Conservation (phyloP, 169 alveolate species). For the Cyclospora cayetanensis region DNA sequence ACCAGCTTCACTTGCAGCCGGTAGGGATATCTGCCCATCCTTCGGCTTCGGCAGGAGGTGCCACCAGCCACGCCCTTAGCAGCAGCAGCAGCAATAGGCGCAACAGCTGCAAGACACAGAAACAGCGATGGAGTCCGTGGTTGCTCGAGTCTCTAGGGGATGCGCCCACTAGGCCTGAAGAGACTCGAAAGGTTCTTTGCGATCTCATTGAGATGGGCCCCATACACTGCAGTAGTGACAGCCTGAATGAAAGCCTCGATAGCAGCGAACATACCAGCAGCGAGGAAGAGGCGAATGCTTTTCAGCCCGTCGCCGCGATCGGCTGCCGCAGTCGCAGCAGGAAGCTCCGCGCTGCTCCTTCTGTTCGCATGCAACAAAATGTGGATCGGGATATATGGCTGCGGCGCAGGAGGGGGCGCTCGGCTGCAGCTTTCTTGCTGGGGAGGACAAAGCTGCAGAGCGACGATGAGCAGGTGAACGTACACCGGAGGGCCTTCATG, state of each 20-base stretch:
- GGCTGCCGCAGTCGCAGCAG: neutral
- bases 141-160: neutral
- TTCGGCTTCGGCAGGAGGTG: neutral
- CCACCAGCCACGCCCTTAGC: neutral
- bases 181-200: neutral
- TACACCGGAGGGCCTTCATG: conserved; percentile 2
- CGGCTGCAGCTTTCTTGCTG: neutral
- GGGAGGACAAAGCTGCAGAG: neutral
- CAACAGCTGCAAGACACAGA: neutral
- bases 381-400: neutral
- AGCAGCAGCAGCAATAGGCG: neutral
- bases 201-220: conserved; percentile 16
- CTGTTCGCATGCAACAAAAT: neutral
- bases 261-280: neutral
- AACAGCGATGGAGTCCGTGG: conserved; percentile 8
- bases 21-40: neutral
- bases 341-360: neutral
- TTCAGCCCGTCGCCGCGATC: neutral
- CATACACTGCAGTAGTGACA: neutral
- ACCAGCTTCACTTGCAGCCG: neutral
- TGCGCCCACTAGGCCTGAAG: neutral
- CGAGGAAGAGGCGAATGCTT: neutral
- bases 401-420: neutral
- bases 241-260: neutral
- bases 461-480: conserved; percentile 17